Evolutionary conservation across 371 early-diverging fungal species (phyloP), one percentile per base, ranked within the genome.

Genomic region (Mucor circinelloides): DNA sequence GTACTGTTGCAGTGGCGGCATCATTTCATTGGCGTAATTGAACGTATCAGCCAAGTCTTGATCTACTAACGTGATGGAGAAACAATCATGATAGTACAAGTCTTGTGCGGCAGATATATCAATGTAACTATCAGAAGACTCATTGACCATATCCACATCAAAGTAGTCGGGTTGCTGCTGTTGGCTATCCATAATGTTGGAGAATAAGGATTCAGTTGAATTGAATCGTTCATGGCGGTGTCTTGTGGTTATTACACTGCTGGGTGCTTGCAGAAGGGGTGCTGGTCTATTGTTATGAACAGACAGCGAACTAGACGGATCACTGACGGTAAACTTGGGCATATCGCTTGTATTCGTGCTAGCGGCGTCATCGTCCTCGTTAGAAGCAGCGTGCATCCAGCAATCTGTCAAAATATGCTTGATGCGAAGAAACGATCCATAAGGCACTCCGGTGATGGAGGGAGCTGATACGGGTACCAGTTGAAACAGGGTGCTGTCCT

Each of bases 321-420:
- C 30, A 3, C 6, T 25, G 10, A 54, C 1, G 15, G 54, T 54
- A 54, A 28, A 27, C 30, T 25, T 61, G 3, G 62, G 25, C 48
- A 46, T 19, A 7, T 46, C 46, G 21, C 10, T 19, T 46, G 46
- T 21, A 46, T 10, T 46, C 8, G 21, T 46, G 21, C 46, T 46
- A 23, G 31, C 12, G 15, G 9, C 2, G 4, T 28, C 48, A 6
- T 55, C 46, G 13, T 75, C 70, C 8, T 73, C 69, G 5, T 72
- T 66, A 10, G 66, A 62, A 1, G 67, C 67, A 0, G 81, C 71
- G 69, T 85, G 83, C 54, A 87, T 66, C 87, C 87, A 87, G n/a
- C 83, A 72, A n/a, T 77, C 75, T 8, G 84, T 85, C 6, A 70
- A 12, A 0, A 77, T 60, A 66, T 87, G 85, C 28, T 81, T 78